Conservation (phyloP, 192 early-diverging fungal species). For the Radiomyces spectabilis region DNA sequence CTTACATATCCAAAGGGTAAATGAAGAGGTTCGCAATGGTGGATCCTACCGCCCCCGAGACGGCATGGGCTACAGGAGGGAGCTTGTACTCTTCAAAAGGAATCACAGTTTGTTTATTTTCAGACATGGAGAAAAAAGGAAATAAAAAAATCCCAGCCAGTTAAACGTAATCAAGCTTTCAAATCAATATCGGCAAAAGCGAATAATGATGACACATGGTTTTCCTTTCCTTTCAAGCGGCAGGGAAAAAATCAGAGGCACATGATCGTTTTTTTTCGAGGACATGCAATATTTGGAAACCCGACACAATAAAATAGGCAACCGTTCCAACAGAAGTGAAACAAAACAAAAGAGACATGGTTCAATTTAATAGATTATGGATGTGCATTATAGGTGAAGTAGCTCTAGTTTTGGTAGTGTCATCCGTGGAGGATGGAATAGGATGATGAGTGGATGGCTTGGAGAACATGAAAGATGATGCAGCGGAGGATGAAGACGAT, state of each 20-base stretch:
- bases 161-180: no score
- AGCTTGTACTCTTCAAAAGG: constrained; percentile 32
- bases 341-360: not conserved
- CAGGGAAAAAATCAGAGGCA: no score
- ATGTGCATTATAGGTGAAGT: constrained; percentile 13
- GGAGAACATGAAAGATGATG: no score
- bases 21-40: constrained; percentile 37
- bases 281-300: no score
- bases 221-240: no score
- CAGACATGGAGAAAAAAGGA: not conserved
- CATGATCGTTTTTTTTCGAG: no score
- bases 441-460: not conserved
- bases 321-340: not conserved
- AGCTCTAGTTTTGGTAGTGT: no score
- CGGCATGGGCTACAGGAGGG: constrained; percentile 39
- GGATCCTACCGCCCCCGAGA: constrained; percentile 39
- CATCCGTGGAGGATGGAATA: not conserved
- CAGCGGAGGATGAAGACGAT: no score
- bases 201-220: not conserved
- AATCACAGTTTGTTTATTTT: constrained; percentile 6
- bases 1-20: constrained; percentile 43
- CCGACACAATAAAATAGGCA: no score
- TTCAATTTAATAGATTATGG: constrained; percentile 19
- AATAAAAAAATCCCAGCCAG: no score
- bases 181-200: no score